Conservation (phyloP, 768 basidiomycete genomes). For the Lyophyllum semitale region DNA sequence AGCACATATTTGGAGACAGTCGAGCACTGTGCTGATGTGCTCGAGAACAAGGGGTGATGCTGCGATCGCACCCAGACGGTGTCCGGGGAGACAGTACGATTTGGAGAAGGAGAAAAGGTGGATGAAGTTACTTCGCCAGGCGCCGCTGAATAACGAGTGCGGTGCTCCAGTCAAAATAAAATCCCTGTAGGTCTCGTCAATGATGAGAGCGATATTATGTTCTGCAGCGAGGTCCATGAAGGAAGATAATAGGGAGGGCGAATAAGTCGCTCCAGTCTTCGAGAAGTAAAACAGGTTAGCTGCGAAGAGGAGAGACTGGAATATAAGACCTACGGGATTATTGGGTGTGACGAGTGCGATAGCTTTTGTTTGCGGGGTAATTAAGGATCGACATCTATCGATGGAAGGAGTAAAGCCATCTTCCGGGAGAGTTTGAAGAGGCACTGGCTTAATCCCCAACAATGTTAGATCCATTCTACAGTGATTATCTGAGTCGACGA, state of each 20-base stretch:
- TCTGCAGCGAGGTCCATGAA: slow-evolving; percentile 63
- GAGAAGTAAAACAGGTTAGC: background rate
- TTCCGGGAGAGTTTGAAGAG: slow-evolving; percentile 50
- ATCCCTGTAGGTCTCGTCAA: slow-evolving; percentile 92
- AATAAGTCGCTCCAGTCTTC: slow-evolving; percentile 72
- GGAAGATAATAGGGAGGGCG: slow-evolving; percentile 51
- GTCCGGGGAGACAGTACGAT: slow-evolving; percentile 78
- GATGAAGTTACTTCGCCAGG: slow-evolving; percentile 65
- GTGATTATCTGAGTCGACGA: background rate
- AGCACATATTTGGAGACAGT: slow-evolving; percentile 80
- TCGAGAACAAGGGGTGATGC: slow-evolving; percentile 56
- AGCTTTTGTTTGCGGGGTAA: slow-evolving; percentile 62
- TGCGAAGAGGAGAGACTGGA: background rate
- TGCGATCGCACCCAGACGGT: slow-evolving; percentile 74
- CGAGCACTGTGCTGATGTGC: slow-evolving; percentile 57
- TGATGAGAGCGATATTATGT: slow-evolving; percentile 60
- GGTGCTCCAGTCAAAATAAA: slow-evolving; percentile 55
- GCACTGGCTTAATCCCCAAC: slow-evolving; percentile 59
- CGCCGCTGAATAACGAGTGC: slow-evolving; percentile 53
- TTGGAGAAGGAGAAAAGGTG: slow-evolving; percentile 84
- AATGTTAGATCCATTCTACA: slow-evolving; percentile 67
- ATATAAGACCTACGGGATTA: slow-evolving; percentile 56
- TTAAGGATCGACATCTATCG: slow-evolving; percentile 47
- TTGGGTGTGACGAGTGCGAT: slow-evolving; percentile 80
- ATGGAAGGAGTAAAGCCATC: slow-evolving; percentile 64